Evolutionary conservation across 176 grass and related monocot genomes (phyloP).

Genomic region (Stipa capillata): DNA sequence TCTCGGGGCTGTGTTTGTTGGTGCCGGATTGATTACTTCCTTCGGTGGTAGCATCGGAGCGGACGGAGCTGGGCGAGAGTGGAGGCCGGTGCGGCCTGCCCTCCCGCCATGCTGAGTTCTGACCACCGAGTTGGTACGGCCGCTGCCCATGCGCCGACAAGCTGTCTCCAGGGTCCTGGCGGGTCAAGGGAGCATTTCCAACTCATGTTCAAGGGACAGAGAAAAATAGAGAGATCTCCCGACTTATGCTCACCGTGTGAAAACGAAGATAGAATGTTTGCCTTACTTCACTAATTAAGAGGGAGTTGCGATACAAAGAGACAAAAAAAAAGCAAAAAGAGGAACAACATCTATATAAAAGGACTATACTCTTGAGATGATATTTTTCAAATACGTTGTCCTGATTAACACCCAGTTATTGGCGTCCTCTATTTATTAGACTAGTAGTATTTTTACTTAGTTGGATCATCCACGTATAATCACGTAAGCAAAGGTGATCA

Average conservation of each 20-base stretch:
- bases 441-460: neutral
- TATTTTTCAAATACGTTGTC: too few relatives aligned
- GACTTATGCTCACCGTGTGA: too few relatives aligned
- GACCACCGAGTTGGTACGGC: neutral
- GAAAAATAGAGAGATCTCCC: neutral
- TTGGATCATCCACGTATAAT: neutral
- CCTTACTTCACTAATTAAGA: too few relatives aligned
- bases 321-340: too few relatives aligned
- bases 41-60: neutral
- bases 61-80: neutral
- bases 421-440: neutral
- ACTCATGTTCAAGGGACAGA: neutral
- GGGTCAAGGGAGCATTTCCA: neutral
- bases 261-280: too few relatives aligned
- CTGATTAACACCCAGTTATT: too few relatives aligned
- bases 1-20: neutral
- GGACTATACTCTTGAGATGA: too few relatives aligned
- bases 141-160: slow-evolving; percentile 7
- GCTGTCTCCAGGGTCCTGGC: neutral
- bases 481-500: neutral
- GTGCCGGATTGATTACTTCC: neutral
- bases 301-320: too few relatives aligned
- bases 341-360: too few relatives aligned
- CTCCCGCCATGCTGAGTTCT: neutral
- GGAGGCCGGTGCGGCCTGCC: slow-evolving; percentile 14